Base-by-base conservation (phyloP, 202 grass and related monocot genomes). In the Hordeum pubiflorum region DNA sequence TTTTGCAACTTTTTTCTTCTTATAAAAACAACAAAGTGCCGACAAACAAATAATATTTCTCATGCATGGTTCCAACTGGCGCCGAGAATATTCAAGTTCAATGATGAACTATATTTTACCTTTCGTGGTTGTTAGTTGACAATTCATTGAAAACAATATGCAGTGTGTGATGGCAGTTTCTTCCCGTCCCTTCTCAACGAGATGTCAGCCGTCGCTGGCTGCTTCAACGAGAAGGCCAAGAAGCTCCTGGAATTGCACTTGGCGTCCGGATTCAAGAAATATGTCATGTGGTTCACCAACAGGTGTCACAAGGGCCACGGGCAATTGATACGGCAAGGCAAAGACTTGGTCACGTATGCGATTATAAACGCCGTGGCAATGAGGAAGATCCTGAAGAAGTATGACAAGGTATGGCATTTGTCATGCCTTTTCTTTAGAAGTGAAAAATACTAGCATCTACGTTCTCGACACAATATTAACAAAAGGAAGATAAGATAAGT, bases 321-420 rank as follows among this genome's bases (percentile, higher is more conserved):
- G 20, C 21, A 79, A 52, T 12, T 92, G 38, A 89, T 89, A 75
- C 78, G 86, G 75, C 87, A 94, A 69, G 91, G 91, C 79, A 94
- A 97, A 64, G 91, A 97, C 78, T 77, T 97, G 50, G 91, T 97
- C 27, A 87, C 91, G 4, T 92, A 97, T 66, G 94, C 91, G 15
- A 92, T 97, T 65, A 90, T 94, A 83, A 97, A 97, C 41, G 90
- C 94, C 26, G 83, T 97, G 24, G 94, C 91, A 7, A 90, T 94
- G 91, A 84, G 94, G 62, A 97, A 97, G 58, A 90, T 97, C 39
- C 74, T 97, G 7, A 97, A 97, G 83, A 97, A 97, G 59, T 97
- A 97, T 80, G 94, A 94, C 46, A 94, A 97, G 94, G 94, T 79
- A 83, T 59, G 73, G 0, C 17, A 2, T 62, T 21, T 29, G 13